Conservation (phyloP, 2,329 filamentous ascomycete genomes). For the Elsinoe ampelina region DNA sequence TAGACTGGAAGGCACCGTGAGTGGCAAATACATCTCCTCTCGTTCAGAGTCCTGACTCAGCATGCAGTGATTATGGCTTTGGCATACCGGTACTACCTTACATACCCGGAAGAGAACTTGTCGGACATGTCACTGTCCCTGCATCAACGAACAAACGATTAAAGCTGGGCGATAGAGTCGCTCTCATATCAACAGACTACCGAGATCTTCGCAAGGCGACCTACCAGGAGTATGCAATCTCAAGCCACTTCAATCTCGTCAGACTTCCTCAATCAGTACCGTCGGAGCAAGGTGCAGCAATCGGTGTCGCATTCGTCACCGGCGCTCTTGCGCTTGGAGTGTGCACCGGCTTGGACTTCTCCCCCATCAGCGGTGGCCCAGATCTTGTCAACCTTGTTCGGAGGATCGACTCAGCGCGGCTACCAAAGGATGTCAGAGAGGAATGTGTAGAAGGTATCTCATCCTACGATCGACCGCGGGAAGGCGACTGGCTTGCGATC, state of each 20-base stretch:
- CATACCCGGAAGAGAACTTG: constrained; percentile 60
- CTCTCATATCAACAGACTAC: constrained; percentile 66
- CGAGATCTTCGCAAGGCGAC: constrained; percentile 62
- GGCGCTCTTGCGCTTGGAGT: constrained; percentile 58
- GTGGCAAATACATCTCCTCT: constrained; percentile 22
- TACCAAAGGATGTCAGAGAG: constrained; percentile 52
- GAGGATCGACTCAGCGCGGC: constrained; percentile 34
- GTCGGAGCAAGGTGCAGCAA: constrained; percentile 48
- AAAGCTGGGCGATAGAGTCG: constrained; percentile 23
- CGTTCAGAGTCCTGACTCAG: background rate
- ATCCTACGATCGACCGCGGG: constrained; percentile 40
- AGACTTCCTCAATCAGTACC: constrained; percentile 48
- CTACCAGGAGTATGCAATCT: constrained; percentile 60
- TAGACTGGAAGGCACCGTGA: constrained; percentile 67
- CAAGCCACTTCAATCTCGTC: constrained; percentile 56
- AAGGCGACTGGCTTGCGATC: constrained; percentile 61
- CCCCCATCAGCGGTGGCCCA: constrained; percentile 31
- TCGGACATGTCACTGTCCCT: constrained; percentile 51
- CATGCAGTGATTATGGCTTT: constrained; percentile 56
- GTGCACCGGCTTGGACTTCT: constrained; percentile 60
- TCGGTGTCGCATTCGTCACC: constrained; percentile 65
- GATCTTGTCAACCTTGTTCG: constrained; percentile 48
- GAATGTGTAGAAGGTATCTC: constrained; percentile 54
- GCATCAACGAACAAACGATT: constrained; percentile 24
- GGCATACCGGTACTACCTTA: constrained; percentile 59